Base-by-base conservation (phyloP, 2,329 filamentous ascomycete genomes). In the Trichophyton rubrum region DNA sequence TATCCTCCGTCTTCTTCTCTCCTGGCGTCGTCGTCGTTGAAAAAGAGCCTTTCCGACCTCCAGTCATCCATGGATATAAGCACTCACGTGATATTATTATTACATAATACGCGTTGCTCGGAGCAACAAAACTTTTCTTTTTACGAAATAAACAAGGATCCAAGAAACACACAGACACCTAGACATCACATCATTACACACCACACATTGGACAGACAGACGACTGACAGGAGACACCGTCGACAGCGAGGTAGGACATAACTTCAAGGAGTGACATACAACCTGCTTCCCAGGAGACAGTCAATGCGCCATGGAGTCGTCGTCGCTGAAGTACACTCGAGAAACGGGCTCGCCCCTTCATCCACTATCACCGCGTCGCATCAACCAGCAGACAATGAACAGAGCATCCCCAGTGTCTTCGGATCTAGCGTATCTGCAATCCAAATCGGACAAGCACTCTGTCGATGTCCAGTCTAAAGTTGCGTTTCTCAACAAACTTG, bases 391-490 rank as follows among this genome's bases (percentile, higher is more conserved):
- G 68, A 70, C 67, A 45, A 66, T 75, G 49, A 71, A 33, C 49
- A 33, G 71, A 41, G 68, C 67, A 17, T 77, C 76, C 1, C 75
- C 75, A 7, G 74, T 74, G 4, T 60, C 73, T 33, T 68, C 71
- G 1, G 72, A 77, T 17, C 64, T 73, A 0, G 63, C 71, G 7
- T 69, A 68, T 5, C 64, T 71, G 1, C 72, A 74, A 24, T 70
- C 71, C 51, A 75, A 73, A 60, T 71, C 68, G 27, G 66, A 68
- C 2, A 70, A 70, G 45, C 70, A 69, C 1, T 64, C 70, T 9
- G 75, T 75, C 1, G 77, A 78, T 63, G 77, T 79, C 1, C 76
- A 78, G 63, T 68, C 74, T 35, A 78, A 77, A 66, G 76, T 79
- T 58, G 77, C 77, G 3, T 78, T 75, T 61, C 67, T 79, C 57